A percentile compares a stretch with the other conserved stretches of the same genome.
These are phyloP conservation scores for Fraxinus sp. DNA, from an alignment of 305 asterid genomes.

Conservation along the genomic window DNA sequence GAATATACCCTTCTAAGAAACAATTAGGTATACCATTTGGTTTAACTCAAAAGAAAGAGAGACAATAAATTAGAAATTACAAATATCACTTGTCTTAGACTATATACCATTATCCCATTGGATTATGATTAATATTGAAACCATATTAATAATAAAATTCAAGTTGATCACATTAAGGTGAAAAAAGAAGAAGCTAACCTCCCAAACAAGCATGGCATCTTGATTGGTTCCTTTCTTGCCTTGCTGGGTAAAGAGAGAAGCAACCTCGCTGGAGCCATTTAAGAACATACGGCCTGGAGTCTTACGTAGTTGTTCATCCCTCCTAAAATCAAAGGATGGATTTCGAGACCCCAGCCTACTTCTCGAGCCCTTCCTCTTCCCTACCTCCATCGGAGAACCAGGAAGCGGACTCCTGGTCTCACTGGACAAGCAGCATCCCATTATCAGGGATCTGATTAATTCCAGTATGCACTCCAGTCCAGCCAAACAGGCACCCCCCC, in stretches of 20 bases:
- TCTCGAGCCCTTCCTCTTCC: conserved; percentile 22
- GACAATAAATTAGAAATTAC: not conserved
- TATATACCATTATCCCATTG: not conserved
- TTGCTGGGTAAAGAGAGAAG: conserved; percentile 33
- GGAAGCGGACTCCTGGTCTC: conserved; percentile 48
- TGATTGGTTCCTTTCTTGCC: conserved; percentile 37
- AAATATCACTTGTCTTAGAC: not conserved
- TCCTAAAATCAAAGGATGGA: conserved; percentile 26
- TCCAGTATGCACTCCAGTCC: conserved; percentile 46
- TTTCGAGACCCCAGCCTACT: conserved; percentile 20
- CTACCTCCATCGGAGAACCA: conserved; percentile 29
- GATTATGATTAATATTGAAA: not conserved
- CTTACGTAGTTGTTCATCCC: conserved; percentile 26
- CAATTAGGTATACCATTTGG: not conserved
- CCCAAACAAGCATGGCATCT: conserved; percentile 40
- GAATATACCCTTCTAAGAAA: not conserved
- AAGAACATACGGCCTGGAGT: conserved; percentile 30
- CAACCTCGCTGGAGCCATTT: conserved; percentile 32
- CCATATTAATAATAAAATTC: not conserved
- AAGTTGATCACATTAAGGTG: not conserved
- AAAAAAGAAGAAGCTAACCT: conserved; percentile 18
- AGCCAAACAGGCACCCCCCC: conserved; percentile 38
- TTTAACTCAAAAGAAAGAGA: not conserved
- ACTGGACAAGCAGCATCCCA: conserved; percentile 54
- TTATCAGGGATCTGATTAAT: conserved; percentile 45